These are phyloP conservation scores for Phellinidium pouzarii DNA, from an alignment of 1,284 basidiomycete genomes.

Conservation along the genomic window DNA sequence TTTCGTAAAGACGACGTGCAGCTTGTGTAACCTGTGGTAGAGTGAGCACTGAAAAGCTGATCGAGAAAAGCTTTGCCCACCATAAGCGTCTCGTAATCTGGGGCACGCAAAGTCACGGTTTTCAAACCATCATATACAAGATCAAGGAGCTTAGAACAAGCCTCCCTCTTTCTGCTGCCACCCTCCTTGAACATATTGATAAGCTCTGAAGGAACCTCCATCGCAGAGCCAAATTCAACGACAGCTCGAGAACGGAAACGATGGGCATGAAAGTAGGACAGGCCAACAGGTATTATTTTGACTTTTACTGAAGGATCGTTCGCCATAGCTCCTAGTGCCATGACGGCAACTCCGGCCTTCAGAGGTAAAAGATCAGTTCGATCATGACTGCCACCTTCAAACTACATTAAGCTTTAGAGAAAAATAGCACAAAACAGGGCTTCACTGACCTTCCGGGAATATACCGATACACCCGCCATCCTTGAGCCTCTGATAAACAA, in stretches of 20 bases:
- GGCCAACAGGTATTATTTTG: slow-evolving; percentile 89
- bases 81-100: slow-evolving; percentile 98
- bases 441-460: slow-evolving; percentile 86
- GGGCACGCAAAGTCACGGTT: slow-evolving; percentile 92
- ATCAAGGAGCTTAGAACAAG: slow-evolving; percentile 86
- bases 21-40: slow-evolving; percentile 82
- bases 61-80: slow-evolving; percentile 36
- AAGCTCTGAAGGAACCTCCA: slow-evolving; percentile 82
- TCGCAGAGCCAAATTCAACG: slow-evolving; percentile 90
- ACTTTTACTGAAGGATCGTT: slow-evolving; percentile 82
- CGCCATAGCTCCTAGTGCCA: slow-evolving; percentile 97
- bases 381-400: slow-evolving; percentile 88
- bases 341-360: slow-evolving; percentile 93
- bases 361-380: slow-evolving; percentile 90
- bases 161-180: slow-evolving; percentile 84
- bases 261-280: slow-evolving; percentile 95
- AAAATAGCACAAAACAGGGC: slow-evolving; percentile 1
- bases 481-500: slow-evolving; percentile 86
- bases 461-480: slow-evolving; percentile 91
- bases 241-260: slow-evolving; percentile 93
- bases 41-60: slow-evolving; percentile 10
- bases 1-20: slow-evolving; percentile 88
- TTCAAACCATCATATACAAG: slow-evolving; percentile 95
- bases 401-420: slow-evolving; percentile 11
- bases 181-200: slow-evolving; percentile 91